Evolutionary conservation across 164 flowering plant species (phyloP), one percentile per base, ranked within the genome.

Genomic region (Nymphaea colorata): DNA sequence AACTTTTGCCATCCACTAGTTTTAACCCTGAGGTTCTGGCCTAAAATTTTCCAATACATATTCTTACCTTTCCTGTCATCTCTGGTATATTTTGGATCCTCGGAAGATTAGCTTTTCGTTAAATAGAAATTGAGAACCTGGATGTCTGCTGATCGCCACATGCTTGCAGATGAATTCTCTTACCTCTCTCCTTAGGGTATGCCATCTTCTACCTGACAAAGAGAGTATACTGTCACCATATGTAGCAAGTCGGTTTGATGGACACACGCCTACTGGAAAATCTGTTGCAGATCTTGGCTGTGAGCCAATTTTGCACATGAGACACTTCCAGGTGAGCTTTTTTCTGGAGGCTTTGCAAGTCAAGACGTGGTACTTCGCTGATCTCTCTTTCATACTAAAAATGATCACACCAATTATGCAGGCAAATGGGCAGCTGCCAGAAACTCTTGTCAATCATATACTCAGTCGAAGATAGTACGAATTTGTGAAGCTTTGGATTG

Each of bases 281-380:
- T 73, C 80, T 10, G 79, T 94, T 61, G 95, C 99, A 55, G 99
- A 91, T 70, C 84, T 87, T 55, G 98, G 99, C 10, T 94, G 99
- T 71, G 96, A 94, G 67, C 99, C 99, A 44, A 90, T 94, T 69
- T 74, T 94, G 78, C 92, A 91, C 78, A 90, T 91, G 98, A 82
- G 98, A 77, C 87, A 91, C 67, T 94, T 91, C 76, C 99, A 94
- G 96, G 99, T 91, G 36, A 67, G 66, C 66, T 70, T 47, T 43
- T 44, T 41, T 61, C 63, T 61, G 6, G 7, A 25, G 2, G 55
- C 2, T 47, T 47, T 47, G 7, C 55, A 47, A 12, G 12, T 25
- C 36, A 12, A 47, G 12, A 6, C 12, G 55, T 47, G 55, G 12
- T 12, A 47, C 55, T 47, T 7, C 2, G 55, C 55, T 47, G 11